A percentile compares a stretch with the other conserved stretches of the same genome.
Evolutionary conservation across 129 eudicot genomes (phyloP).

Genomic region (Tagetes erecta): DNA sequence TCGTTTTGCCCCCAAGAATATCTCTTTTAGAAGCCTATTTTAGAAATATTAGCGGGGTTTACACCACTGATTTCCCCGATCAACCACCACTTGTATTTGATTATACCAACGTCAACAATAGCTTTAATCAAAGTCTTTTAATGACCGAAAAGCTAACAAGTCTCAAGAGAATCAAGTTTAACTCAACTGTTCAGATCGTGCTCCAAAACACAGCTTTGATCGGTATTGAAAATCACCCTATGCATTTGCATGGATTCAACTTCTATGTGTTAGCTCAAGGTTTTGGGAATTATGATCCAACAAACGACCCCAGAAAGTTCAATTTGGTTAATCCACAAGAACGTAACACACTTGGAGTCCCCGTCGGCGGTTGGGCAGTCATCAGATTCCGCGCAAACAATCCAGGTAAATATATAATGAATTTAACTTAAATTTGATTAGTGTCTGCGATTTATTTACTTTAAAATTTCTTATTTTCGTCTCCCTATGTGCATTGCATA

Average conservation of each 20-base stretch:
- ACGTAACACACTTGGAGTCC: conserved; percentile 63
- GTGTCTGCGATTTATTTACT: too few relatives aligned
- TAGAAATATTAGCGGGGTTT: conserved; percentile 49
- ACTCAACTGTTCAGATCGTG: conserved; percentile 59
- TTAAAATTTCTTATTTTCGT: too few relatives aligned
- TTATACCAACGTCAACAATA: conserved; percentile 46
- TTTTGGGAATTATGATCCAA: conserved; percentile 62
- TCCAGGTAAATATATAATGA: conserved; percentile 45
- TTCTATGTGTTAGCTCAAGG: conserved; percentile 71
- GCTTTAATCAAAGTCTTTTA: conserved; percentile 39
- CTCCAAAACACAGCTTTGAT: conserved; percentile 56
- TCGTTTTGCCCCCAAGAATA: conserved; percentile 44
- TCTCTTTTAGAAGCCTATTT: conserved; percentile 57
- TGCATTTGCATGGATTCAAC: conserved; percentile 68
- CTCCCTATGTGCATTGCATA: too few relatives aligned
- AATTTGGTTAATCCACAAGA: conserved; percentile 59
- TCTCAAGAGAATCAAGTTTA: conserved; percentile 52
- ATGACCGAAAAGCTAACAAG: conserved; percentile 51
- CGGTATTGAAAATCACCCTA: conserved; percentile 59
- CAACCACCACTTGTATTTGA: conserved; percentile 53
- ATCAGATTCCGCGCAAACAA: conserved; percentile 66
- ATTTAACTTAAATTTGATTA: too few relatives aligned
- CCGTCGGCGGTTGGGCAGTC: conserved; percentile 78
- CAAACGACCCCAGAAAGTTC: conserved; percentile 37
- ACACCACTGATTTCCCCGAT: conserved; percentile 57